Evolutionary conservation across 441 rosid genomes (phyloP).

Genomic region (Brassica balearica): DNA sequence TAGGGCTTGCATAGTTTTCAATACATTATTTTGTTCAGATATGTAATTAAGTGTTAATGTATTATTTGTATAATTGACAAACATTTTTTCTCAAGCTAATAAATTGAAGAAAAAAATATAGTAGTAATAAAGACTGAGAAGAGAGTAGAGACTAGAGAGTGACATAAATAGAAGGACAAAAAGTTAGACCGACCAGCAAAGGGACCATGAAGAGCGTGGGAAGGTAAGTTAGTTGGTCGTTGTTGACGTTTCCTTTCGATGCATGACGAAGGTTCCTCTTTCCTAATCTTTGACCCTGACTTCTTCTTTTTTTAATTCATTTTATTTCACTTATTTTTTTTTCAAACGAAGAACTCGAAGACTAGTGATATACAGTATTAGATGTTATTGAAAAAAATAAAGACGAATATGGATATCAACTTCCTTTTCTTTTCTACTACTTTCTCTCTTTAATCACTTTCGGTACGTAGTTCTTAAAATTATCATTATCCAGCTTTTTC

Average conservation of each 20-base stretch:
- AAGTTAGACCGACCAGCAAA: slow-evolving; percentile 30
- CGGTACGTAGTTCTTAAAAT: slow-evolving; percentile 32
- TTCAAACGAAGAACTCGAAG: not conserved
- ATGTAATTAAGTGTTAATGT: too few species aligned
- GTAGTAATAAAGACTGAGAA: not conserved
- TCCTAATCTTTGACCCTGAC: slow-evolving; percentile 38
- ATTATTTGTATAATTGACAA: too few species aligned
- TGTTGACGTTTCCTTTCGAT: slow-evolving; percentile 38
- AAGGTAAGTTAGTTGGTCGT: slow-evolving; percentile 50
- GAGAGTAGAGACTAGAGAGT: slow-evolving; percentile 11
- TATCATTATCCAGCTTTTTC: slow-evolving; percentile 29
- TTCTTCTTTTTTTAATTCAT: not conserved
- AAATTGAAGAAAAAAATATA: not conserved
- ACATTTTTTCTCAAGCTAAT: not conserved
- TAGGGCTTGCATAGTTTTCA: too few species aligned
- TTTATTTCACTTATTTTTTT: not conserved
- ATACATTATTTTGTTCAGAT: too few species aligned
- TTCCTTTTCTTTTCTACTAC: slow-evolving; percentile 21
- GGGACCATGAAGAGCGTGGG: slow-evolving; percentile 33
- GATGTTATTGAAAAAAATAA: not conserved
- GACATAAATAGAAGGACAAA: slow-evolving; percentile 23
- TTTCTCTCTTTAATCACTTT: slow-evolving; percentile 36
- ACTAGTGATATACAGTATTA: not conserved
- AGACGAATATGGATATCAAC: not conserved
- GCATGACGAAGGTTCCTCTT: slow-evolving; percentile 39